A percentile compares a stretch with the other conserved stretches of the same genome.
Evolutionary conservation across 352 stramenopile genomes (phyloP).

Genomic region (Halophytophthora batemanensis): DNA sequence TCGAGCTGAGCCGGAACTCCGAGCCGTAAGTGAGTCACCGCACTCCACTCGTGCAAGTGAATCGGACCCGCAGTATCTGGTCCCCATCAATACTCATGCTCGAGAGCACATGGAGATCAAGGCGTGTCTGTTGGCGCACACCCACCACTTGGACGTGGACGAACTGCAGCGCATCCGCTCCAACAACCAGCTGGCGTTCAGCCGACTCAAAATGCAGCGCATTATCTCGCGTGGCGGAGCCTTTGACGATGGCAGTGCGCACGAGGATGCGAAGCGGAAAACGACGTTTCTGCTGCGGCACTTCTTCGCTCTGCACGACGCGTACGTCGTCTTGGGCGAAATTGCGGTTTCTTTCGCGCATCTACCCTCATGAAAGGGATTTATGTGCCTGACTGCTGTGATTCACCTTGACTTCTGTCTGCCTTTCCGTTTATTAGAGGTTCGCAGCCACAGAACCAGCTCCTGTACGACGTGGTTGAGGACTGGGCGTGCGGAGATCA

Average conservation of each 20-base stretch:
- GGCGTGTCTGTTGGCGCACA: constrained; percentile 62
- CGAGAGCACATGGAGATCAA: constrained; percentile 69
- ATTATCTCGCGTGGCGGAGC: constrained; percentile 35
- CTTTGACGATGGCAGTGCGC: constrained; percentile 35
- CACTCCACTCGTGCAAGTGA: not conserved
- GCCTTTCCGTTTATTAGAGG: constrained; percentile 3
- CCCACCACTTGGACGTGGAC: constrained; percentile 60
- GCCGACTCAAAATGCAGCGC: constrained; percentile 36
- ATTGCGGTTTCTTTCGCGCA: no score
- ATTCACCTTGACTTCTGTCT: not conserved
- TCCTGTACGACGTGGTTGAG: constrained; percentile 63
- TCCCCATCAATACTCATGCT: constrained; percentile 21
- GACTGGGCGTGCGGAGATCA: constrained; percentile 54
- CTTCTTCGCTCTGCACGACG: constrained; percentile 58
- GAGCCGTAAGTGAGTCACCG: constrained; percentile 4
- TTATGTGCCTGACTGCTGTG: not conserved
- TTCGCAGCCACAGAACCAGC: constrained; percentile 27
- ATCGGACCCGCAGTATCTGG: constrained; percentile 9
- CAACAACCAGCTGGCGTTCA: constrained; percentile 33
- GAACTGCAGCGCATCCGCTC: constrained; percentile 43
- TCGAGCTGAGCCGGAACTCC: constrained; percentile 1
- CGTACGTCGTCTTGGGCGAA: constrained; percentile 2
- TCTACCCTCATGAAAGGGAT: no score
- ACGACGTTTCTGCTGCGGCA: constrained; percentile 68
- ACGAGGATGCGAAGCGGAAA: constrained; percentile 57